Conservation (phyloP, 139 green algal species). For the Chlamydomonas asymmetrica region DNA sequence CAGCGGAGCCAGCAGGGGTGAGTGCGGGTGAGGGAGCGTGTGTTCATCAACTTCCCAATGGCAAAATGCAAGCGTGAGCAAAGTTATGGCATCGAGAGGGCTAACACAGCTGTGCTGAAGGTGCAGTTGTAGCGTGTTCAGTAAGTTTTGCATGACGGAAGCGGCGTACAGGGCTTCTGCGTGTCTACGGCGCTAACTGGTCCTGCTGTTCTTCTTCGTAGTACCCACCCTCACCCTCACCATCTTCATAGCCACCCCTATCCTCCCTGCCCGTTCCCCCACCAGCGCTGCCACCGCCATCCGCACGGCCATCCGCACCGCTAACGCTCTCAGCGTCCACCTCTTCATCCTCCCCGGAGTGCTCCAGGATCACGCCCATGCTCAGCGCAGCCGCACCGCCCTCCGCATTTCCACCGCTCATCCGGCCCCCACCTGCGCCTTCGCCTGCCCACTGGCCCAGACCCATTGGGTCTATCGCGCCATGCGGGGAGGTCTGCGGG, state of each 20-base stretch:
- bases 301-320: neutral
- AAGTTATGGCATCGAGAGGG: neutral
- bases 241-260: neutral
- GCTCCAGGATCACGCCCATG: constrained; percentile 13
- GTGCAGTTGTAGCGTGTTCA: neutral
- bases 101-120: neutral
- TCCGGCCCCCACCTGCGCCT: neutral
- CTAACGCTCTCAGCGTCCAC: neutral
- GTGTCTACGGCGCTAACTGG: neutral
- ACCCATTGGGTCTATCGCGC: no score
- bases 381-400: neutral
- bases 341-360: neutral
- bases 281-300: neutral
- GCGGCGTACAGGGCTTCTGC: neutral
- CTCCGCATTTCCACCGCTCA: neutral
- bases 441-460: no score
- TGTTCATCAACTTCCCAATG: no score
- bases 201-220: neutral
- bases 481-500: no score
- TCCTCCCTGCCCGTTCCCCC: neutral
- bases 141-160: neutral
- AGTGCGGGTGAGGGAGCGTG: no score
- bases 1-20: no score
- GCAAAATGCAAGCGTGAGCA: no score
- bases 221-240: neutral